phyloP scores from a whole-genome alignment of 345 rosid genomes.

The Populus simonii region DNA sequence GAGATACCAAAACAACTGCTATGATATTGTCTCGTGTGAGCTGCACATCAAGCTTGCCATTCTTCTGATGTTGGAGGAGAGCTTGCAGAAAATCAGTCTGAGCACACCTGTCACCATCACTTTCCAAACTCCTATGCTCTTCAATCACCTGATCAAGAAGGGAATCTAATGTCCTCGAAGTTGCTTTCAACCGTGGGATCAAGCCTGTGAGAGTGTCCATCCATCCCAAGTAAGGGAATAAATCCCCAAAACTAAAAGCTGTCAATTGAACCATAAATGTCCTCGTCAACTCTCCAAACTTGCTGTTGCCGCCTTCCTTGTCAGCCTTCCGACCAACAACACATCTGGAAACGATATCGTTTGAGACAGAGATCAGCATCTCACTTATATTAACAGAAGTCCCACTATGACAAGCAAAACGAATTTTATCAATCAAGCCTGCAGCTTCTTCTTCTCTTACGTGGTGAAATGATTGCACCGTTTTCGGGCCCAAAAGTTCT shows the following conservation, averaged over 20 bases:
- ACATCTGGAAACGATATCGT: conserved; percentile 14
- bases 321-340: conserved; percentile 23
- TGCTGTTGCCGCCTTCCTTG: conserved; percentile 10
- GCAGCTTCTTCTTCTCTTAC: conserved; percentile 28
- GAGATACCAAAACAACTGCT: conserved; percentile 13
- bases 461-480: conserved; percentile 18
- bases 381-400: not conserved
- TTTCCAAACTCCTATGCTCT: conserved; percentile 2
- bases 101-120: not conserved
- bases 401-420: not conserved
- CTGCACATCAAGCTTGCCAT: not conserved
- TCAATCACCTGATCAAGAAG: conserved; percentile 22
- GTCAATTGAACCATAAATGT: conserved; percentile 5
- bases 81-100: conserved; percentile 12
- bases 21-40: not conserved
- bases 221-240: conserved; percentile 9
- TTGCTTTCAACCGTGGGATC: not conserved
- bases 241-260: conserved; percentile 10
- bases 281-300: conserved; percentile 11
- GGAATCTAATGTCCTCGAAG: not conserved
- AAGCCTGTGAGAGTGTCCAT: conserved; percentile 20
- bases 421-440: conserved; percentile 8
- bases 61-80: conserved; percentile 5
- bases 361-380: conserved; percentile 4
- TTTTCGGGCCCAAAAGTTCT: conserved; percentile 20